These are phyloP conservation scores for Coemansia reversa DNA, from an alignment of 192 early-diverging fungal genomes.

Conservation along the genomic window DNA sequence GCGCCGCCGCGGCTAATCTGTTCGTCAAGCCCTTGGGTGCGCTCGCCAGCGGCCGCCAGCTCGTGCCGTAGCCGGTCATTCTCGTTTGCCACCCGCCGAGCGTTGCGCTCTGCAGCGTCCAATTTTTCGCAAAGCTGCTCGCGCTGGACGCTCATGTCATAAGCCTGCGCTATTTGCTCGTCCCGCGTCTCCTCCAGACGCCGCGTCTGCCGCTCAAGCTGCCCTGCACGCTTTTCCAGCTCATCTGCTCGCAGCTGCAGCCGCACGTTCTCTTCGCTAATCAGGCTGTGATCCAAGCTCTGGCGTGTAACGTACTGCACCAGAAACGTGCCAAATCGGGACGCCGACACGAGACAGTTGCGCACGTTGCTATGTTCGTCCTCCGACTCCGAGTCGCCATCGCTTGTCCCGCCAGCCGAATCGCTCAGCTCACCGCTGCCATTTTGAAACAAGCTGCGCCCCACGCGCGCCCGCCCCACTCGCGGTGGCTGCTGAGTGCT, in stretches of 20 bases:
- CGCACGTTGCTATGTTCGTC: conserved; percentile 34
- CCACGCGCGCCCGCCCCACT: conserved; percentile 20
- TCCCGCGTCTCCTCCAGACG: conserved; percentile 40
- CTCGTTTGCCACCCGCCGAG: conserved; percentile 47
- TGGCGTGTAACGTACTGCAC: conserved; percentile 52
- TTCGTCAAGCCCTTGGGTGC: conserved; percentile 60
- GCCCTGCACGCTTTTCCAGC: conserved; percentile 20
- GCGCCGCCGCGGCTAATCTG: conserved; percentile 23
- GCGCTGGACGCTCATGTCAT: conserved; percentile 33
- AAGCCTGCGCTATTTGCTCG: conserved; percentile 29
- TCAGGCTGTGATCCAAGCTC: conserved; percentile 33
- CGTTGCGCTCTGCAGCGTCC: conserved; percentile 19
- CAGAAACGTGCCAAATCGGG: conserved; percentile 47
- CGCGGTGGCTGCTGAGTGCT: conserved; percentile 35
- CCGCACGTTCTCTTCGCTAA: conserved; percentile 33
- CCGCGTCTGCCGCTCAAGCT: conserved; percentile 28
- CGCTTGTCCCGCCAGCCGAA: conserved; percentile 11
- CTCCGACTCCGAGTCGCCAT: conserved; percentile 16
- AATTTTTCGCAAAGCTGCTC: conserved; percentile 29
- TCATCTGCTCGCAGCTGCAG: conserved; percentile 23
- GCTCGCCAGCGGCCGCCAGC: conserved; percentile 55
- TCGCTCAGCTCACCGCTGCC: conserved; percentile 47
- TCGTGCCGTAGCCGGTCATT: conserved; percentile 59
- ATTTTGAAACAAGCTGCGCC: conserved; percentile 18
- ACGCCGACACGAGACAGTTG: conserved; percentile 40